Percentiles rank a stretch among this genome's conserved stretches.
These are phyloP conservation scores for Apiospora pterosperma DNA, from an alignment of 2,329 filamentous ascomycete species.

Conservation along the genomic window DNA sequence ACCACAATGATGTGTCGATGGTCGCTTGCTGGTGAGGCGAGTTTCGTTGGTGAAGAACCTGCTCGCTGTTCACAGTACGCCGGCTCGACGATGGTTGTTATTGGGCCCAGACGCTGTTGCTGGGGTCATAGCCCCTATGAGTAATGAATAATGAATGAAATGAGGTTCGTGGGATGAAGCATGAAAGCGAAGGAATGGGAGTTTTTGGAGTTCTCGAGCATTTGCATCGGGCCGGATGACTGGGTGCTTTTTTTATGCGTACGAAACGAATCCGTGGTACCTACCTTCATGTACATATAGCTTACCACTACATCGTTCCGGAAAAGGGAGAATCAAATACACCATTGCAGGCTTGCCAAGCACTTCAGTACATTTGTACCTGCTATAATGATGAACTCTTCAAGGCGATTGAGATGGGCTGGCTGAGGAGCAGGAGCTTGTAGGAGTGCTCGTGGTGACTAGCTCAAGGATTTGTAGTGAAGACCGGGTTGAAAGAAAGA, in stretches of 20 bases:
- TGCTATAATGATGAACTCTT: not conserved
- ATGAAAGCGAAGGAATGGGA: not conserved
- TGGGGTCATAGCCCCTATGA: not conserved
- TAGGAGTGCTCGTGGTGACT: not conserved
- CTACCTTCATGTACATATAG: not conserved
- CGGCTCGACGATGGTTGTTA: not conserved
- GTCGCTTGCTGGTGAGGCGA: not conserved
- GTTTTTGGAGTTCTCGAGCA: conserved; percentile 6
- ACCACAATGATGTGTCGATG: not conserved
- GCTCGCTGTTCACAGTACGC: not conserved
- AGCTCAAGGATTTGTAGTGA: not conserved
- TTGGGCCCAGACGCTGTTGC: not conserved
- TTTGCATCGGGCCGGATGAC: conserved; percentile 2
- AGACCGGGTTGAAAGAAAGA: not conserved
- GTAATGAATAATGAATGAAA: conserved; percentile 1
- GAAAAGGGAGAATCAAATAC: not conserved
- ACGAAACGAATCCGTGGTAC: not conserved
- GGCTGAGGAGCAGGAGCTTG: not conserved
- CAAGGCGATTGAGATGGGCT: not conserved
- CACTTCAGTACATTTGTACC: not conserved
- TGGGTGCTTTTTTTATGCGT: not conserved
- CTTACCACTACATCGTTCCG: not conserved
- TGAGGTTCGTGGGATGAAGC: not conserved
- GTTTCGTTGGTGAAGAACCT: not conserved
- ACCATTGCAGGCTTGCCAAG: not conserved